Evolutionary conservation across 106 monocot species (phyloP).

Genomic region (Posidonia australis): DNA sequence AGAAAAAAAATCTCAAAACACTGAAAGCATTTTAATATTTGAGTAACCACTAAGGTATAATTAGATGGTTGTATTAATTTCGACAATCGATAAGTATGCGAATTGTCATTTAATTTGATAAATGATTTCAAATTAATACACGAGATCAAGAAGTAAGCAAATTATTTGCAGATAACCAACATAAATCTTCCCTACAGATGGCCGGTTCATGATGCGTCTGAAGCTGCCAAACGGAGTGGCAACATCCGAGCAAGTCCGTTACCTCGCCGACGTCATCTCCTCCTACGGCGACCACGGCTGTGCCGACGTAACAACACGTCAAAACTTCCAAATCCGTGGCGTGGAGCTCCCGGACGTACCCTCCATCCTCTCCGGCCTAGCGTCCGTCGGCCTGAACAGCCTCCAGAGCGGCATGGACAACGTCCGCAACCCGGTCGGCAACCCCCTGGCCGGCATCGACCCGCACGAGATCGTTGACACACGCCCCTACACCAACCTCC

Average conservation of each 20-base stretch:
- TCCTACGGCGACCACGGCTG: slow-evolving; percentile 78
- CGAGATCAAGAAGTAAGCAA: no score
- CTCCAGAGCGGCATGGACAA: slow-evolving; percentile 99
- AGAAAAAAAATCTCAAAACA: no score
- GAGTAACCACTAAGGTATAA: no score
- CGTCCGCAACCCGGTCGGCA: slow-evolving; percentile 91
- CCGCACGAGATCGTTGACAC: slow-evolving; percentile 90
- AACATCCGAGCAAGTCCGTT: slow-evolving; percentile 77
- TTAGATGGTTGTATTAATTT: no score
- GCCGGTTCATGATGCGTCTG: slow-evolving; percentile 96
- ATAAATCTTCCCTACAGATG: slow-evolving; percentile 29
- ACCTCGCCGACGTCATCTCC: slow-evolving; percentile 58
- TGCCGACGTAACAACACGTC: slow-evolving; percentile 83
- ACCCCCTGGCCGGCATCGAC: slow-evolving; percentile 85
- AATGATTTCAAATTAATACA: neutral
- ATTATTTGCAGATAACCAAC: no score
- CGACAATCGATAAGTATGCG: no score
- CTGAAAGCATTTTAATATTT: no score
- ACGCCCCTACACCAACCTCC: slow-evolving; percentile 54
- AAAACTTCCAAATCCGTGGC: slow-evolving; percentile 97
- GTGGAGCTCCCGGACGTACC: slow-evolving; percentile 76
- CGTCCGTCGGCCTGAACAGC: slow-evolving; percentile 64
- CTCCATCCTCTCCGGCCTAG: slow-evolving; percentile 57
- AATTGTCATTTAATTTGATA: no score
- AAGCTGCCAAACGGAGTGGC: slow-evolving; percentile 92